Conservation (phyloP, 1,284 basidiomycete genomes). For the Austropuccinia psidii region DNA sequence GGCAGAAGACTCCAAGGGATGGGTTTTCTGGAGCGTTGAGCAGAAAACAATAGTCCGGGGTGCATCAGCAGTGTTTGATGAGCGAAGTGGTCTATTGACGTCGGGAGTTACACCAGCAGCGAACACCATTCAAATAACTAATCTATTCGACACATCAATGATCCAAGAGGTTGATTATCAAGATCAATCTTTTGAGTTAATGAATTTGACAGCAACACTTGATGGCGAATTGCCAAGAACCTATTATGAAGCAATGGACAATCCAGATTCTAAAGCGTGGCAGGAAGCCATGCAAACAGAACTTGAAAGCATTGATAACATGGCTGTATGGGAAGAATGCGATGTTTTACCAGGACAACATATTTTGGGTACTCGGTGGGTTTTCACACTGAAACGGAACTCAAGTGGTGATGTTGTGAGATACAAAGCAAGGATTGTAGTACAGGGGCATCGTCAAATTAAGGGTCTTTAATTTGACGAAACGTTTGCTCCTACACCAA, state of each 20-base stretch:
- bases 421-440: not conserved
- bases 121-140: too few species aligned
- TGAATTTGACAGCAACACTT: too few species aligned
- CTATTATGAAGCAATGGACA: not conserved
- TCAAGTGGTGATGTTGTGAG: not conserved
- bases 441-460: not conserved
- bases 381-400: not conserved
- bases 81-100: too few species aligned
- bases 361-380: not conserved
- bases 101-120: too few species aligned
- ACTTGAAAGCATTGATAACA: not conserved
- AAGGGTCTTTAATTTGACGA: not conserved
- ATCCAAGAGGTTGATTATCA: too few species aligned
- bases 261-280: not conserved
- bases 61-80: not conserved
- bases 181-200: too few species aligned
- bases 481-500: conserved; percentile 1
- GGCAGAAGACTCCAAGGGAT: not conserved
- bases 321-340: not conserved
- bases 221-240: too few species aligned
- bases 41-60: not conserved
- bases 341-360: too few species aligned
- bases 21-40: not conserved
- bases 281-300: not conserved
- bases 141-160: too few species aligned